Evolutionary conservation across 768 basidiomycete species (phyloP), one percentile per base, ranked within the genome.

Genomic region (Suillus alpinus): DNA sequence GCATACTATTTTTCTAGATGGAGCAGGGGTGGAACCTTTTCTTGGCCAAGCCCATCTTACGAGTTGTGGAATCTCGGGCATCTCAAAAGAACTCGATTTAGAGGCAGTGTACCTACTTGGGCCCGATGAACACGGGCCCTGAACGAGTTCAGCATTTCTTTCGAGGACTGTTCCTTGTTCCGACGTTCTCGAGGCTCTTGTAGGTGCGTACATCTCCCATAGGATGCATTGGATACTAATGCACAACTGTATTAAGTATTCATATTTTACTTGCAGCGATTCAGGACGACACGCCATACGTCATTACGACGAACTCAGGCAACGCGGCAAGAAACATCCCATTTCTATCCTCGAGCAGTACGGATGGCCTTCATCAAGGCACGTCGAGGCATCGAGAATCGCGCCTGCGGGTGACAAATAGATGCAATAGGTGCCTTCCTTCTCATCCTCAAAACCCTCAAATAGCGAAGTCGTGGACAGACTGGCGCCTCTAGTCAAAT

Each of bases 381-480:
- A 31, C 9, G 29, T 31, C 29, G 5, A 50, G 6, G 18, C 18
- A 50, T 32, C 29, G 10, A 50, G 18, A 50, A n/a, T n/a, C 18
- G 10, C 26, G 7, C 10, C 29, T 32, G 49, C 31, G n/a, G 31
- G 18, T 31, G 3, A 31, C 49, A 31, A 31, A 31, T 31, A n/a
- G 18, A 31, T 47, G 47, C 14, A 26, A 49, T 49, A 9, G 8
- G 44, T 16, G 3, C 29, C 49, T 32, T 57, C 16, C n/a, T 44
- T 57, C 44, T 31, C 56, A 32, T 29, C 40, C 44, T 32, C 56
- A n/a, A n/a, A 23, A 29, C 13, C 26, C 37, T 59, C 58, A 59
- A 59, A 59, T 59, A 59, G 34, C 52, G 31, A 50, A 18, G 49
- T n/a, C n/a, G 8, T 32, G 16, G 18, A 16, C 6, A 51, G 56